Evolutionary conservation across 2,329 filamentous ascomycete species (phyloP).

Genomic region (Colletotrichum abscissum): DNA sequence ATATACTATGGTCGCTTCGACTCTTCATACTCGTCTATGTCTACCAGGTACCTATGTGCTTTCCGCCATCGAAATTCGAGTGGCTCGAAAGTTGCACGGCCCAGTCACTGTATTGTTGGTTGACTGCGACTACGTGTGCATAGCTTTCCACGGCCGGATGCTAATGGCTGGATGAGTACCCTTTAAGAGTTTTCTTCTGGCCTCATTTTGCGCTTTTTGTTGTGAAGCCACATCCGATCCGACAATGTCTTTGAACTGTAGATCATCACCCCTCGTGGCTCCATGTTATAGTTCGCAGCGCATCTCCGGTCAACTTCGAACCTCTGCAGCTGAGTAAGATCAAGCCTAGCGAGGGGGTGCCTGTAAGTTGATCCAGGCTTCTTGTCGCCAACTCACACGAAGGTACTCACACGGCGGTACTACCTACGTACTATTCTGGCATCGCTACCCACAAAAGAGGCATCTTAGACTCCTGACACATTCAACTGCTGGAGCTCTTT

Average conservation of each 20-base stretch:
- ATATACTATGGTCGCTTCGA: background rate
- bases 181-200: background rate
- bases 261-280: background rate
- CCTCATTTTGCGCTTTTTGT: background rate
- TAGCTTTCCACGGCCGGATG: background rate
- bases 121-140: background rate
- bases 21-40: background rate
- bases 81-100: background rate
- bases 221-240: background rate
- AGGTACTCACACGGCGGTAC: too few relatives aligned
- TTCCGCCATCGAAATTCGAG: background rate
- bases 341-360: background rate
- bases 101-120: background rate
- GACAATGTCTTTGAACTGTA: background rate
- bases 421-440: background rate
- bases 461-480: background rate
- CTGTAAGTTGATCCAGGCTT: background rate
- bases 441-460: background rate
- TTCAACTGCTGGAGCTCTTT: background rate
- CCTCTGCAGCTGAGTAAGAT: background rate
- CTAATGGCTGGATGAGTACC: background rate
- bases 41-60: background rate
- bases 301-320: background rate
- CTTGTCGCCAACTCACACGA: background rate
- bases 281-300: background rate